Percentiles rank a stretch among this genome's conserved stretches.
phyloP scores from a whole-genome alignment of 202 grass and related monocot species.

The Panicum hallii region DNA sequence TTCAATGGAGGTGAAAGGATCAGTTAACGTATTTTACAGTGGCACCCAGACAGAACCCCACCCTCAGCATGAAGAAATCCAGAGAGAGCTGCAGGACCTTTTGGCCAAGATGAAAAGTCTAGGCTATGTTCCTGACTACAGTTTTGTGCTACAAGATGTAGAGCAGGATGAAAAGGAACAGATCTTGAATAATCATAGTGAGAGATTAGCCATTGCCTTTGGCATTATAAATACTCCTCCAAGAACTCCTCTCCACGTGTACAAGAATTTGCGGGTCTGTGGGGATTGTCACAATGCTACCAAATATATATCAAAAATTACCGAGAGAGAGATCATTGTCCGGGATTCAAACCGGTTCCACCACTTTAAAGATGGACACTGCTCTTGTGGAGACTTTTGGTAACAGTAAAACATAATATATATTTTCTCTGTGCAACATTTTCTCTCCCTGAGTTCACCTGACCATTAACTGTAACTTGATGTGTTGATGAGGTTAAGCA shows the following conservation, averaged over 20 bases:
- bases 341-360: slow-evolving; percentile 85
- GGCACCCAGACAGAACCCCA: slow-evolving; percentile 64
- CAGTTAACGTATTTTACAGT: slow-evolving; percentile 73
- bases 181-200: slow-evolving; percentile 74
- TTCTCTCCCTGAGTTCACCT: background rate
- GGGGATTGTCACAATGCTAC: slow-evolving; percentile 84
- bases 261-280: slow-evolving; percentile 77
- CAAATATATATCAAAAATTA: slow-evolving; percentile 76
- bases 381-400: slow-evolving; percentile 89
- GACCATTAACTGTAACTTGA: slow-evolving; percentile 24
- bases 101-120: slow-evolving; percentile 66
- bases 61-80: slow-evolving; percentile 69
- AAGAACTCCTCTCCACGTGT: slow-evolving; percentile 63
- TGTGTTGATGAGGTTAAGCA: slow-evolving; percentile 23
- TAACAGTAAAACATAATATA: slow-evolving; percentile 43
- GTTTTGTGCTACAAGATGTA: slow-evolving; percentile 84
- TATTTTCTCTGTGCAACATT: slow-evolving; percentile 4
- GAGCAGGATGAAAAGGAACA: slow-evolving; percentile 81
- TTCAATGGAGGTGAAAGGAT: slow-evolving; percentile 75
- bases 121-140: slow-evolving; percentile 78
- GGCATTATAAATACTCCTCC: slow-evolving; percentile 74
- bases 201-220: slow-evolving; percentile 79
- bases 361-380: slow-evolving; percentile 72
- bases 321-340: slow-evolving; percentile 74
- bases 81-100: slow-evolving; percentile 54